Conservation (phyloP, 805 yeast genomes). For the Hanseniaspora taiwanica region DNA sequence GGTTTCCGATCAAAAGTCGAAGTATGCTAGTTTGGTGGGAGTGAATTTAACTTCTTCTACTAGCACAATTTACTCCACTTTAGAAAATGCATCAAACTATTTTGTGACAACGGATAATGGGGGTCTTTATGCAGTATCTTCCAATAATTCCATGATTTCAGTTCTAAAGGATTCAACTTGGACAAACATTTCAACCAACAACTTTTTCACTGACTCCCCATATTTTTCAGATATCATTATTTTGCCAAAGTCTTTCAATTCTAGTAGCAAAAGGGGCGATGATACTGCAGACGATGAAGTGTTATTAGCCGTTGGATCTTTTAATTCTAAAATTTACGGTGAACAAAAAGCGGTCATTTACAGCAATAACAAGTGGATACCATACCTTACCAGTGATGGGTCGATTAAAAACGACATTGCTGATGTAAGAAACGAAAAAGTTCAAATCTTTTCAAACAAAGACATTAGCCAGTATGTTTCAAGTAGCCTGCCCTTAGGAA, state of each 20-base stretch:
- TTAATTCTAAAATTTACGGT: slow-evolving; percentile 39
- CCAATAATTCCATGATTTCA: not conserved
- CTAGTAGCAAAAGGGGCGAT: slow-evolving; percentile 20
- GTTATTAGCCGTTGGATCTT: slow-evolving; percentile 45
- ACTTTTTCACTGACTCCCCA: not conserved
- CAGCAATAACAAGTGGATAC: slow-evolving; percentile 57
- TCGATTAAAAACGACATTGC: not conserved
- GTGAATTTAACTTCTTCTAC: slow-evolving; percentile 35
- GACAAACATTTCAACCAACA: not conserved
- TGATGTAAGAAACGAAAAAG: slow-evolving; percentile 13
- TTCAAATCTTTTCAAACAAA: slow-evolving; percentile 25
- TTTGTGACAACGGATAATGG: slow-evolving; percentile 5
- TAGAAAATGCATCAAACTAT: too few species aligned
- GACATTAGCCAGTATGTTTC: slow-evolving; percentile 24
- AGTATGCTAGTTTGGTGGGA: too few species aligned
- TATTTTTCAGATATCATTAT: not conserved
- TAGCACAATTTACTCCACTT: too few species aligned
- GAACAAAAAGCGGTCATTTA: slow-evolving; percentile 45
- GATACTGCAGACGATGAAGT: slow-evolving; percentile 33
- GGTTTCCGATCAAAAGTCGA: too few species aligned
- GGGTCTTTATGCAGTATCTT: not conserved
- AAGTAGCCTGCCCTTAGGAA: slow-evolving; percentile 14
- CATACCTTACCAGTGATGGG: slow-evolving; percentile 37
- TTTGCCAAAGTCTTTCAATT: slow-evolving; percentile 10
- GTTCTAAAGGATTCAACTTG: not conserved